phyloP scores from a whole-genome alignment of 208 protist genomes.

The Acanthamoeba divionensis region DNA sequence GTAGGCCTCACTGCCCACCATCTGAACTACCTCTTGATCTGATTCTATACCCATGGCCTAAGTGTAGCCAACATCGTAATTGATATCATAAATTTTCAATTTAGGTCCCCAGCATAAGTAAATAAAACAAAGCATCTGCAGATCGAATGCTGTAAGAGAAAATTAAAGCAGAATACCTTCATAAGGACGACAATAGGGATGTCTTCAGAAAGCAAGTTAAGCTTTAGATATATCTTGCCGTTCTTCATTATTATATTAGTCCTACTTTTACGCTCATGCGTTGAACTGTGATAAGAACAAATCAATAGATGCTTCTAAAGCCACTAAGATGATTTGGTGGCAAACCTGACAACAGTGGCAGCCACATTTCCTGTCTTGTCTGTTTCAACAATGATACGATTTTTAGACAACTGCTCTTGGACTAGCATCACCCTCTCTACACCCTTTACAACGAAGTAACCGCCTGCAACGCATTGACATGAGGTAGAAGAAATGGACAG shows the following conservation, averaged over 20 bases:
- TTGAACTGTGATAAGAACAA: conserved; percentile 52
- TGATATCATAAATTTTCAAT: background rate
- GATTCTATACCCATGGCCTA: conserved; percentile 93
- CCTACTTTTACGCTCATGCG: conserved; percentile 89
- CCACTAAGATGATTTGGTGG: background rate
- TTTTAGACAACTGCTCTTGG: conserved; percentile 96
- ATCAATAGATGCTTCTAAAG: background rate
- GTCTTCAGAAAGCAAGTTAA: conserved; percentile 97
- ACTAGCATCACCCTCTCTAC: conserved; percentile 97
- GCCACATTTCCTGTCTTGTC: conserved; percentile 75
- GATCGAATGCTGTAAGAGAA: background rate
- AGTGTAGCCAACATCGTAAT: background rate
- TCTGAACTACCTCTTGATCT: conserved; percentile 98
- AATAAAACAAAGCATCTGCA: background rate
- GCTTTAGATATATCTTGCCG: conserved; percentile 92
- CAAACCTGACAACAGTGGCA: conserved; percentile 59
- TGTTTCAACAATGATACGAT: conserved; percentile 95
- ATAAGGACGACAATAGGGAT: conserved; percentile 95
- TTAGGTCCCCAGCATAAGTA: background rate
- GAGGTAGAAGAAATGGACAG: background rate
- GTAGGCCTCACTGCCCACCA: conserved; percentile 90
- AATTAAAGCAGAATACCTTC: conserved; percentile 76
- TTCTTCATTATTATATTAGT: conserved; percentile 92
- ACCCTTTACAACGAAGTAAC: conserved; percentile 99
- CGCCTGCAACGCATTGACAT: conserved; percentile 71